Percentiles rank a stretch among this genome's conserved stretches.
These are phyloP conservation scores for Diatrype stigma DNA, from an alignment of 2,329 filamentous ascomycete species.

Conservation along the genomic window DNA sequence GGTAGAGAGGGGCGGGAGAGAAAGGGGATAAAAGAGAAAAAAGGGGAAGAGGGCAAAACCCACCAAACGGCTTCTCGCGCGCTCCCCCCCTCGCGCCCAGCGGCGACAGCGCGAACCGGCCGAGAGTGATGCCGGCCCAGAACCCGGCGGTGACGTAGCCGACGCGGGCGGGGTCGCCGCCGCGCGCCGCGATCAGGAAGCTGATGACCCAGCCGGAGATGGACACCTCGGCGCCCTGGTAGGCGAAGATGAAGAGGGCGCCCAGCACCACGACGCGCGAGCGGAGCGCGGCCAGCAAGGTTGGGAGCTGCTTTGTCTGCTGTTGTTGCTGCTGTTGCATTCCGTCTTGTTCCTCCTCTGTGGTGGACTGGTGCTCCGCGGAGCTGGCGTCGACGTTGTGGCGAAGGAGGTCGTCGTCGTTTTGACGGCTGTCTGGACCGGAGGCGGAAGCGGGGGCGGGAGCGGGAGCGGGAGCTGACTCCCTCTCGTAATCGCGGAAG, in stretches of 20 bases:
- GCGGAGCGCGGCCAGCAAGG: constrained; percentile 46
- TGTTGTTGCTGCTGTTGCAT: constrained; percentile 6
- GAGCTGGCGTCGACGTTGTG: too few relatives aligned
- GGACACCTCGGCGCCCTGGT: constrained; percentile 80
- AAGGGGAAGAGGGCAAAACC: too few relatives aligned
- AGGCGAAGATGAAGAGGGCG: constrained; percentile 78
- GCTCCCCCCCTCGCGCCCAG: constrained; percentile 55
- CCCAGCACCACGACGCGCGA: constrained; percentile 65
- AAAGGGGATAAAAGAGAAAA: constrained; percentile 44
- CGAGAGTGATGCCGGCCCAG: constrained; percentile 71
- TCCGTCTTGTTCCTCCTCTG: not conserved
- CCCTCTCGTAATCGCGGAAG: constrained; percentile 67
- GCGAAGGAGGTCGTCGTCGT: too few relatives aligned
- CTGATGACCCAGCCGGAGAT: constrained; percentile 86
- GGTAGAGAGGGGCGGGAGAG: too few relatives aligned
- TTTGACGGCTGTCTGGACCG: too few relatives aligned
- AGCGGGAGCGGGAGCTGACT: constrained; percentile 36
- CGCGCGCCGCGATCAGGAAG: constrained; percentile 70
- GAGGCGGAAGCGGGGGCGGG: too few relatives aligned
- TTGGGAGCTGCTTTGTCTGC: constrained; percentile 27
- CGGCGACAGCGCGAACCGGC: constrained; percentile 67
- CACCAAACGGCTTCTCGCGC: constrained; percentile 43
- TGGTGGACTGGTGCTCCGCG: too few relatives aligned
- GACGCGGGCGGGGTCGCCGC: constrained; percentile 65
- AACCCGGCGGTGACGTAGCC: constrained; percentile 76